A percentile compares a stretch with the other conserved stretches of the same genome.
These are phyloP conservation scores for Hevea brasiliensis DNA, from an alignment of 345 rosid genomes.

Conservation along the genomic window DNA sequence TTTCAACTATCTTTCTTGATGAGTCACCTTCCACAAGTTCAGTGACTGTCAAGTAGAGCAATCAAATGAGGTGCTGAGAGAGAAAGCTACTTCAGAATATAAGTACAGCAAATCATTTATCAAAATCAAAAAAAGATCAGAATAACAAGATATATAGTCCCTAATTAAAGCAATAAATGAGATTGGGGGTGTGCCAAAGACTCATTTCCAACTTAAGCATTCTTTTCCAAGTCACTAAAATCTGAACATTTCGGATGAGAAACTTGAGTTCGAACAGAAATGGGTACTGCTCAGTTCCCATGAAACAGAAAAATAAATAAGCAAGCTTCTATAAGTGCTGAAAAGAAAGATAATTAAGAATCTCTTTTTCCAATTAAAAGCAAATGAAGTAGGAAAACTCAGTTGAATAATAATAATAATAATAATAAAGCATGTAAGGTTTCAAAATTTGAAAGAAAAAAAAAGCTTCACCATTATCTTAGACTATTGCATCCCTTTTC, in stretches of 20 bases:
- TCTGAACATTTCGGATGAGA: too few species aligned
- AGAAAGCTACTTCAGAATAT: slow-evolving; percentile 8
- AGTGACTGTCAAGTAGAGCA: slow-evolving; percentile 54
- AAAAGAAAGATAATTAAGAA: neutral
- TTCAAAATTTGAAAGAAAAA: neutral
- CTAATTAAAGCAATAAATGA: neutral
- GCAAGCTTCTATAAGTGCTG: too few species aligned
- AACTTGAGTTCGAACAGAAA: too few species aligned
- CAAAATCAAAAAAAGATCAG: neutral
- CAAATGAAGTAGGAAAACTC: neutral
- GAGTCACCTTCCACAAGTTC: slow-evolving; percentile 97
- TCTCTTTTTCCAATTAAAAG: neutral
- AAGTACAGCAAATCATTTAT: neutral
- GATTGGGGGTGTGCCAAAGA: neutral
- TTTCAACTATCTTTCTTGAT: slow-evolving; percentile 94
- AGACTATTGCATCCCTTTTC: neutral
- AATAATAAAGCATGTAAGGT: neutral
- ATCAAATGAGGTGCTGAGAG: slow-evolving; percentile 14
- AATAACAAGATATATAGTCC: neutral
- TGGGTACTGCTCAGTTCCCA: too few species aligned
- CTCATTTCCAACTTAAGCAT: neutral
- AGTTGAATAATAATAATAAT: too few species aligned
- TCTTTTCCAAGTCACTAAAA: too few species aligned
- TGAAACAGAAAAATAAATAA: neutral
- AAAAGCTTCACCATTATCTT: neutral